Evolutionary conservation across 257 asterid species (phyloP), one percentile per base, ranked within the genome.

Genomic region (Ajuga chamaepitys): DNA sequence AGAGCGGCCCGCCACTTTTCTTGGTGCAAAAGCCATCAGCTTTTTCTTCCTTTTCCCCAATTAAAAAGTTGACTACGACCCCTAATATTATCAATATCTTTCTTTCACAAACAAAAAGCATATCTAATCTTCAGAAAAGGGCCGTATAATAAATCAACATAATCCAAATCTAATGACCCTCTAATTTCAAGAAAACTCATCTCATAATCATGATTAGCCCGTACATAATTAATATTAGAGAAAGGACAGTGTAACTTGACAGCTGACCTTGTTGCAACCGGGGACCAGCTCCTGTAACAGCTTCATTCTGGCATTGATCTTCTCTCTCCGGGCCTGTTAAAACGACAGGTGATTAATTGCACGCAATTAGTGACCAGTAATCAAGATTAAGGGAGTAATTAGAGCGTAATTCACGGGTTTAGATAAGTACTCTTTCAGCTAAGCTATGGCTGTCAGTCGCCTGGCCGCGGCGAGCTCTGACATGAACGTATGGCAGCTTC

Each of bases 241-340:
- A 65, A 61, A 69, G 62, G 80, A 72, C 74, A 68, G 51, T 62
- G 61, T 56, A n/a, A n/a, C n/a, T 71, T 68, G 75, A 82, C 80
- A 73, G 81, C 96, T 72, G 67, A 91, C 99, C 99, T 90, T 94
- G 79, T 85, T 83, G 65, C 99, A 94, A 66, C 99, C 99, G 1
- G 99, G 99, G 92, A 90, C 99, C 97, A 94, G 92, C 70, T 94
- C 97, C 58, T 87, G 96, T 50, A 94, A 75, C 44, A 90, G 87
- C 88, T 94, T 94, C 99, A 94, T 94, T 74, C 97, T 83, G 16
- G 95, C 99, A 77, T 94, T 90, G 73, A 94, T 94, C 79, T 90
- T 94, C 88, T 94, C 99, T 83, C 99, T 89, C 81, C 99, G 87
- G 51, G 99, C 99, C 99, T 94, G 80, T 61, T 45, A 70, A 6